phyloP scores from a whole-genome alignment of 2,329 filamentous ascomycete genomes.

The Neonectria faginata region DNA sequence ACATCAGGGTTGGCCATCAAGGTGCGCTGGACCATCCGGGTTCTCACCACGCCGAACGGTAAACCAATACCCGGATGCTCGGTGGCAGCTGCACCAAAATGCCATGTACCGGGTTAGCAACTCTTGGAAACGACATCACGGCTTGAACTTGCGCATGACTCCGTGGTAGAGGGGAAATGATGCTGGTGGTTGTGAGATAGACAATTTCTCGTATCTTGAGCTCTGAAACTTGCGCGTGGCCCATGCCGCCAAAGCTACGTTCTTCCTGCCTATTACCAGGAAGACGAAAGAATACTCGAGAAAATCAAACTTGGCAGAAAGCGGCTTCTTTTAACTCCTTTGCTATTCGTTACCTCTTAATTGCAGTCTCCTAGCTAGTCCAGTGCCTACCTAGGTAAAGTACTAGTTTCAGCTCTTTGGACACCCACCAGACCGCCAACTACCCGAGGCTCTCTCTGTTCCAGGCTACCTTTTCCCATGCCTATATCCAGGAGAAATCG shows the following conservation, averaged over 20 bases:
- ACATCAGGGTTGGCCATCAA: slow-evolving; percentile 47
- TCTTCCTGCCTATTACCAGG: not conserved
- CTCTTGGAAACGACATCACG: slow-evolving; percentile 1
- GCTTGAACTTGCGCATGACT: slow-evolving; percentile 5
- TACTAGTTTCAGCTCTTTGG: not conserved
- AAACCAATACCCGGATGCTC: slow-evolving; percentile 4
- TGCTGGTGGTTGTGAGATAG: slow-evolving; percentile 14
- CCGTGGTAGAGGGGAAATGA: not conserved
- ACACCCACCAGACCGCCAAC: not conserved
- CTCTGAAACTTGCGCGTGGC: not conserved
- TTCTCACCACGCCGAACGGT: slow-evolving; percentile 33
- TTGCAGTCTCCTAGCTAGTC: not conserved
- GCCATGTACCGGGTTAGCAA: slow-evolving; percentile 10
- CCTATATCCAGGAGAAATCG: not conserved
- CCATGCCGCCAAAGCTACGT: not conserved
- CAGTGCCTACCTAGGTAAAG: not conserved
- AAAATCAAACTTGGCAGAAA: slow-evolving; percentile 1
- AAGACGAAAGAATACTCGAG: not conserved
- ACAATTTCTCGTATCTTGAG: slow-evolving; percentile 18
- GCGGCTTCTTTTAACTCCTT: not conserved
- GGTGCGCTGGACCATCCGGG: slow-evolving; percentile 43
- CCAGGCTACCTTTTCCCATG: not conserved
- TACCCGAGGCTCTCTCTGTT: not conserved
- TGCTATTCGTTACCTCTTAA: not conserved
- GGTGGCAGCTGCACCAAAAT: not conserved